Percentiles rank a stretch among this genome's conserved stretches.
Conservation (phyloP, 2,329 filamentous ascomycete genomes). For the Ceratocystis alfenasii region DNA sequence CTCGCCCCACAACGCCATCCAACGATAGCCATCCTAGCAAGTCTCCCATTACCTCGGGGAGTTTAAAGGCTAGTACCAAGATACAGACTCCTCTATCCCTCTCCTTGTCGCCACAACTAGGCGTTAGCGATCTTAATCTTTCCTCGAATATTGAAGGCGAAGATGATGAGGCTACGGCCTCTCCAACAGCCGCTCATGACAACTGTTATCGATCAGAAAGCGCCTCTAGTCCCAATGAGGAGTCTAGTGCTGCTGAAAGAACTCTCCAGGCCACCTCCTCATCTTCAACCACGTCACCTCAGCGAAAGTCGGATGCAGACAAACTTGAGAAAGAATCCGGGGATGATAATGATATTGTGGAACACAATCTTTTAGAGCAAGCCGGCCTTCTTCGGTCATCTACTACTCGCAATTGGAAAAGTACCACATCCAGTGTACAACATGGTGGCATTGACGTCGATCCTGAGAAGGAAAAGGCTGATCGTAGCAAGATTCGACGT, state of each 20-base stretch:
- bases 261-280: slow-evolving; percentile 25
- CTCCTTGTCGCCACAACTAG: slow-evolving; percentile 7
- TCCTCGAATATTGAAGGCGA: slow-evolving; percentile 6
- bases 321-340: slow-evolving; percentile 27
- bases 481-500: slow-evolving; percentile 61
- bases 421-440: slow-evolving; percentile 15
- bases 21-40: slow-evolving; percentile 2
- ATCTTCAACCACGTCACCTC: slow-evolving; percentile 8
- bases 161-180: slow-evolving; percentile 11
- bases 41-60: not conserved
- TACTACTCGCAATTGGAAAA: slow-evolving; percentile 18
- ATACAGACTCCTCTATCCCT: slow-evolving; percentile 9
- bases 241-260: slow-evolving; percentile 24
- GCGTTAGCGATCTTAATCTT: not conserved
- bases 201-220: slow-evolving; percentile 10
- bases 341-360: slow-evolving; percentile 50
- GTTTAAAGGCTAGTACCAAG: not conserved
- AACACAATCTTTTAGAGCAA: slow-evolving; percentile 56
- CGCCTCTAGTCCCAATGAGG: slow-evolving; percentile 8
- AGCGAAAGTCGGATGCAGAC: slow-evolving; percentile 30
- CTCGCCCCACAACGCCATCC: slow-evolving; percentile 17
- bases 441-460: slow-evolving; percentile 21
- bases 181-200: not conserved
- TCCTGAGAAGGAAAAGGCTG: slow-evolving; percentile 36
- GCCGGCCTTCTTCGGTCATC: slow-evolving; percentile 43